A percentile compares a stretch with the other conserved stretches of the same genome.
Conservation (phyloP, 106 monocot genomes). For the Cymbidium sinense region DNA sequence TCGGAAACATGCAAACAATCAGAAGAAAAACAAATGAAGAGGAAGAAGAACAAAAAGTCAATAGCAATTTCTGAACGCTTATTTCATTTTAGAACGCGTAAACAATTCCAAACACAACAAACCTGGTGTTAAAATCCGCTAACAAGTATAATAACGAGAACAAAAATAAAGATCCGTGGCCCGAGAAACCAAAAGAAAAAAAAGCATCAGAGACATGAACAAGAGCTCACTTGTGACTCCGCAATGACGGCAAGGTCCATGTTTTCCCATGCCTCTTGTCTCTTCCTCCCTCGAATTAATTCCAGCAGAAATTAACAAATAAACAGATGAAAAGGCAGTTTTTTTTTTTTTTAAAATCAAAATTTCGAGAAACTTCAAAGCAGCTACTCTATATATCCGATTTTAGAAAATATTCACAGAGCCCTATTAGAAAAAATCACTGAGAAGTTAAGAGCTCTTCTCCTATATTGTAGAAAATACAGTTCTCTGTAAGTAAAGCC, state of each 20-base stretch:
- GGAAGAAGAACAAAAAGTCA: constrained; percentile 2
- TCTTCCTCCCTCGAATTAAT: constrained; percentile 15
- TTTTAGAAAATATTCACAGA: not conserved
- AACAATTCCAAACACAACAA: constrained; percentile 1
- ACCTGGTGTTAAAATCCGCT: not conserved
- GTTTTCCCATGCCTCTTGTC: constrained; percentile 67
- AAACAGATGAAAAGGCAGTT: not conserved
- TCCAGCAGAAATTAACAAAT: constrained; percentile 1
- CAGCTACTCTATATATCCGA: not conserved
- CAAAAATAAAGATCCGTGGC: constrained; percentile 12
- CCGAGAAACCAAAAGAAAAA: not conserved
- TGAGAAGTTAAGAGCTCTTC: constrained; percentile 5
- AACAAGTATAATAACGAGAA: constrained; percentile 8
- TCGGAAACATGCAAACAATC: not conserved
- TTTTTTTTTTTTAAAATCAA: not conserved
- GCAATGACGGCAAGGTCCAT: constrained; percentile 98
- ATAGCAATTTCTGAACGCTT: not conserved
- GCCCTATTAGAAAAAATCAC: constrained; percentile 11
- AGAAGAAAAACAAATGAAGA: not conserved
- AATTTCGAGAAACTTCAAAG: constrained; percentile 16
- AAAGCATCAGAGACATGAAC: constrained; percentile 18
- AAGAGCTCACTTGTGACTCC: constrained; percentile 98
- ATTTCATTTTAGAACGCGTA: not conserved
- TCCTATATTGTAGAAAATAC: constrained; percentile 11
- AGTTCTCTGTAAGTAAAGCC: not conserved